Conservation (phyloP, 495 filamentous ascomycete genomes). For the Penicillium argentinense region DNA sequence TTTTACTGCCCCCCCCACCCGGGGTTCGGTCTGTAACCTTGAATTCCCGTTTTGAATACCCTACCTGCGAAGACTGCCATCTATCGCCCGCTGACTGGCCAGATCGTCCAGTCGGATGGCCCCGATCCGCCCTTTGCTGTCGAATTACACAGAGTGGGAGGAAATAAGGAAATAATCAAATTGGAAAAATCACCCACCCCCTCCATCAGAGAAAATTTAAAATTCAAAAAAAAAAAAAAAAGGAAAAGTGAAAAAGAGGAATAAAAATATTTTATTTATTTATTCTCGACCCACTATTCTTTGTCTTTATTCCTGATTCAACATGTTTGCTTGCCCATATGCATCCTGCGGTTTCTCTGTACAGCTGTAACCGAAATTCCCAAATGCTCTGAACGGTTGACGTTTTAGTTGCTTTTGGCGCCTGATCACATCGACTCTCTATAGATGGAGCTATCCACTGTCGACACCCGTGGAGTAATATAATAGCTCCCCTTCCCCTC, state of each 20-base stretch:
- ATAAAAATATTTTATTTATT: no score
- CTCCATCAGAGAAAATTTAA: not conserved
- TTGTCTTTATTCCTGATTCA: constrained; percentile 28
- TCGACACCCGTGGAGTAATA: constrained; percentile 30
- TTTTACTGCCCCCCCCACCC: no score
- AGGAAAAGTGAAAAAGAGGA: constrained; percentile 16
- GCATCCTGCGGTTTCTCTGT: constrained; percentile 39
- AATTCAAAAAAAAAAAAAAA: constrained; percentile 16
- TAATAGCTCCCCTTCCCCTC: constrained; percentile 36
- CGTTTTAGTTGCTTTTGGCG: constrained; percentile 37
- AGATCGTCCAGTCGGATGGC: constrained; percentile 30
- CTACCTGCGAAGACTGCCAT: constrained; percentile 5
- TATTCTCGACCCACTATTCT: constrained; percentile 13
- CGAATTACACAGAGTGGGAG: constrained; percentile 15
- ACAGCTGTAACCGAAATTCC: constrained; percentile 47
- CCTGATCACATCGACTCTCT: constrained; percentile 38
- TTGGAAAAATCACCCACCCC: not conserved
- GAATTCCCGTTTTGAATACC: constrained; percentile 5
- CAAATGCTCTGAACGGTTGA: constrained; percentile 38
- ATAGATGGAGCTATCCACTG: constrained; percentile 41
- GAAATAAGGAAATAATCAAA: not conserved
- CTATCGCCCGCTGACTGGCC: constrained; percentile 14
- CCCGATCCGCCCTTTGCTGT: constrained; percentile 27
- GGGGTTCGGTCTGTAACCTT: no score
- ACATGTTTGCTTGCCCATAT: constrained; percentile 43